Evolutionary conservation across 139 green algal species (phyloP), one percentile per base, ranked within the genome.

Genomic region (Coccomyxa sp.): DNA sequence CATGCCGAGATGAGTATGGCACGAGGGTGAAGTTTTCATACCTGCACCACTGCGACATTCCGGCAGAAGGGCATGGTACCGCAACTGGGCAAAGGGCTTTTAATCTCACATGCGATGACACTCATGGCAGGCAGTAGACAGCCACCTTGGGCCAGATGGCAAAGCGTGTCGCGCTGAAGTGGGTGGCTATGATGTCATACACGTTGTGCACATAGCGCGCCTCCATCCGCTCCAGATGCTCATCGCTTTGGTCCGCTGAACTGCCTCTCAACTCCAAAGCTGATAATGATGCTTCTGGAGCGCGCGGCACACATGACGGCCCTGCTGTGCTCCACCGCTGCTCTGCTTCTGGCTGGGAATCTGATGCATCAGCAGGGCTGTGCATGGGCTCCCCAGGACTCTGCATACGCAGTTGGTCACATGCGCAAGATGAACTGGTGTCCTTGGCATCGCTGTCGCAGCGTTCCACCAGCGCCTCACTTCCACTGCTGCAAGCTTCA

Each of bases 151-250:
- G 93, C 97, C 97, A 99, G 21, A 98, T 87, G 15, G 95, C 93
- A 91, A 97, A 96, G 57, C 93, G 88, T 0, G 97, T 99, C 17
- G 94, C 85, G 76, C 90, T 94, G 90, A 99, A 99, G 91, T 99
- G 97, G 13, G 89, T 85, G 10, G 97, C 97, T 59, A 99, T 99
- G 14, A 91, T 92, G 81, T 99, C 91, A 84, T 99, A 99, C 79
- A 99, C 95, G 23, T 87, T 67, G 77, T 96, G 89, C 57, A 99
- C 96, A 84, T 95, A 85, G 58, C 81, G 32, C 13, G 83, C 77
- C 88, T 97, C 93, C 68, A 97, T 76, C 31, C 75, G 71, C 76
- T 80, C 59, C 28, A 60, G 25, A 30, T 81, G 67, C 13, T 79
- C 68, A 12, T 76, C 83, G 17, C 27, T 32, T 13, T 18, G 28